Conservation (phyloP, 1,284 basidiomycete genomes). For the Sanghuangporus sanghuang region DNA sequence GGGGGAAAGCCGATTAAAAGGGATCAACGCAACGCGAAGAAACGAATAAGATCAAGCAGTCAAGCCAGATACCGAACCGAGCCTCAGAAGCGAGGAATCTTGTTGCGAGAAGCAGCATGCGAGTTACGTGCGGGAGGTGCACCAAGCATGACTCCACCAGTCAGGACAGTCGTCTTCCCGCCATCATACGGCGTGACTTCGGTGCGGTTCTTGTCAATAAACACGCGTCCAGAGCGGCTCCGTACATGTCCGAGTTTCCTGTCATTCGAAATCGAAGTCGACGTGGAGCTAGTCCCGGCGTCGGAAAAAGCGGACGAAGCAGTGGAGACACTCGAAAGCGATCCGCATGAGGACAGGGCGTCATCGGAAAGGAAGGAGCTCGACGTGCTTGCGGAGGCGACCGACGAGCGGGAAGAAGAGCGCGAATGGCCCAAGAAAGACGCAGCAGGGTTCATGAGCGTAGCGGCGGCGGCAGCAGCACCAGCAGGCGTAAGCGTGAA, state of each 20-base stretch:
- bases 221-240: constrained; percentile 60
- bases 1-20: not conserved
- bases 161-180: constrained; percentile 79
- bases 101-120: constrained; percentile 6
- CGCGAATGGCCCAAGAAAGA: constrained; percentile 61
- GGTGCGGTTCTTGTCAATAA: constrained; percentile 63
- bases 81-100: constrained; percentile 9
- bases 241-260: constrained; percentile 48
- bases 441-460: constrained; percentile 59
- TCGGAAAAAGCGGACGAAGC: constrained; percentile 38
- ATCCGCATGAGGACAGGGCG: constrained; percentile 54
- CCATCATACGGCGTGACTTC: constrained; percentile 80
- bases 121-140: constrained; percentile 26
- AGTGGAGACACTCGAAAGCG: constrained; percentile 45
- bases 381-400: constrained; percentile 55
- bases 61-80: not conserved
- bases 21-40: not conserved
- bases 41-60: not conserved
- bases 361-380: constrained; percentile 49
- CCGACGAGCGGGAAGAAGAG: constrained; percentile 69
- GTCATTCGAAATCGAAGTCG: not conserved
- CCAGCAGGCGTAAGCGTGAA: not conserved
- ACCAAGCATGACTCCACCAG: constrained; percentile 80
- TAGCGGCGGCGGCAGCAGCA: constrained; percentile 9
- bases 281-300: constrained; percentile 15